These are phyloP conservation scores for Podospora fimiseda DNA, from an alignment of 495 filamentous ascomycete species.

Conservation along the genomic window DNA sequence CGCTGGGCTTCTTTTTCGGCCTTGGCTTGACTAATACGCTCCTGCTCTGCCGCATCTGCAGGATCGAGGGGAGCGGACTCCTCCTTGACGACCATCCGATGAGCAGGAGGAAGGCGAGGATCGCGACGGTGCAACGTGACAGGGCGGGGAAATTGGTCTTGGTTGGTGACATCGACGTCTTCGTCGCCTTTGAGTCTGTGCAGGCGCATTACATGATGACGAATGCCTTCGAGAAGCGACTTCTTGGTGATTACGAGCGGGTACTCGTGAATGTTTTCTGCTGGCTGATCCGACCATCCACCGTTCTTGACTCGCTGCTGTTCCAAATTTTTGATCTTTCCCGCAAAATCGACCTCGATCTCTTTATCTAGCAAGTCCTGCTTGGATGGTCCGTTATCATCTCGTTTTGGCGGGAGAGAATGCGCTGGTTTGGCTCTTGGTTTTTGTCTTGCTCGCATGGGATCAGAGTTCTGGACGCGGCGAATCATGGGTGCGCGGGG, in stretches of 20 bases:
- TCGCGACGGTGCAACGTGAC: slow-evolving; percentile 85
- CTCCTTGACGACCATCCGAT: slow-evolving; percentile 48
- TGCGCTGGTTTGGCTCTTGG: slow-evolving; percentile 19
- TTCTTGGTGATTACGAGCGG: slow-evolving; percentile 76
- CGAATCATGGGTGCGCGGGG: slow-evolving; percentile 31
- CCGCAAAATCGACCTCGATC: background rate
- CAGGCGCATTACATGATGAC: slow-evolving; percentile 81
- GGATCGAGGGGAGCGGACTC: slow-evolving; percentile 41
- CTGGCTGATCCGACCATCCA: slow-evolving; percentile 55
- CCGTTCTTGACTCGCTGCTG: slow-evolving; percentile 40
- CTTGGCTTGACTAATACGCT: slow-evolving; percentile 55
- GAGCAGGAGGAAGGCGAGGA: slow-evolving; percentile 61
- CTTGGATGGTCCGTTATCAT: background rate
- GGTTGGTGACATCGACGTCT: slow-evolving; percentile 63
- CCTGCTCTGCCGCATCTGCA: slow-evolving; percentile 62
- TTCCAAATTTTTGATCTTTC: slow-evolving; percentile 21
- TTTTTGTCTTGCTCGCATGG: slow-evolving; percentile 61
- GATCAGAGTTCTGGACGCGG: slow-evolving; percentile 50
- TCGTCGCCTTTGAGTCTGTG: slow-evolving; percentile 15
- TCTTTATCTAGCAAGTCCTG: background rate
- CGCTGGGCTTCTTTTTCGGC: slow-evolving; percentile 75
- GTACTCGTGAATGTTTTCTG: slow-evolving; percentile 53
- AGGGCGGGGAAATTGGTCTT: slow-evolving; percentile 77
- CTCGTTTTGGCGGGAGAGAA: slow-evolving; percentile 3
- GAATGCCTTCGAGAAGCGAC: slow-evolving; percentile 68